Percentiles rank a stretch among this genome's conserved stretches.
Conservation (phyloP, 768 basidiomycete genomes). For the Serendipita sp. region DNA sequence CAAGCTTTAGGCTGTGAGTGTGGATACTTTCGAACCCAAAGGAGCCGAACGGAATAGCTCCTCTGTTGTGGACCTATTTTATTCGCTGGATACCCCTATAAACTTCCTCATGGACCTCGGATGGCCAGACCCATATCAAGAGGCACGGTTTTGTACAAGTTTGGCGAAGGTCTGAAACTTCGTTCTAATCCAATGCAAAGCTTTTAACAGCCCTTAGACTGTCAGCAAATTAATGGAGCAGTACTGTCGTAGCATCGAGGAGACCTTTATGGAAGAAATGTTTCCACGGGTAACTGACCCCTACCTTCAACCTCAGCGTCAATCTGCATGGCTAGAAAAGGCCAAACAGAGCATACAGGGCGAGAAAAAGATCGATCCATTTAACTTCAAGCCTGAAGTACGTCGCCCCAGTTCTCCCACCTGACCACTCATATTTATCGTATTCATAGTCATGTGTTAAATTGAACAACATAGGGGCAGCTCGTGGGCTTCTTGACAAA, state of each 20-base stretch:
- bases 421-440: neutral
- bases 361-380: conserved; percentile 88
- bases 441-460: conserved; percentile 70
- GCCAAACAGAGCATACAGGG: conserved; percentile 62
- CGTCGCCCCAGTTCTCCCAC: conserved; percentile 7
- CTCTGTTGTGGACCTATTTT: conserved; percentile 94
- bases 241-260: conserved; percentile 77
- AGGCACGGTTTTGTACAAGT: conserved; percentile 78
- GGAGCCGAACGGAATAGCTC: conserved; percentile 74
- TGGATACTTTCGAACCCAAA: conserved; percentile 76
- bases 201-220: conserved; percentile 33
- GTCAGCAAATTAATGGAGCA: conserved; percentile 84
- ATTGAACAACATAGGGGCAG: conserved; percentile 91
- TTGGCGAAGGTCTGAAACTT: conserved; percentile 56
- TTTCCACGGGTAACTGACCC: conserved; percentile 61
- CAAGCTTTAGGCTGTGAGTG: conserved; percentile 48
- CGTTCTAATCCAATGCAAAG: neutral
- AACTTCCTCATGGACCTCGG: conserved; percentile 75
- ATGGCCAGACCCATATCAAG: conserved; percentile 83
- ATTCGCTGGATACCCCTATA: conserved; percentile 81
- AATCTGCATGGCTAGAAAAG: conserved; percentile 73
- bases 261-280: conserved; percentile 90
- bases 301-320: conserved; percentile 64
- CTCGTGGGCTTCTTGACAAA: conserved; percentile 77
- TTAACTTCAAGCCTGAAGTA: conserved; percentile 69